phyloP scores from a whole-genome alignment of 2,329 filamentous ascomycete genomes.

The Apiospora kogelbergensis region DNA sequence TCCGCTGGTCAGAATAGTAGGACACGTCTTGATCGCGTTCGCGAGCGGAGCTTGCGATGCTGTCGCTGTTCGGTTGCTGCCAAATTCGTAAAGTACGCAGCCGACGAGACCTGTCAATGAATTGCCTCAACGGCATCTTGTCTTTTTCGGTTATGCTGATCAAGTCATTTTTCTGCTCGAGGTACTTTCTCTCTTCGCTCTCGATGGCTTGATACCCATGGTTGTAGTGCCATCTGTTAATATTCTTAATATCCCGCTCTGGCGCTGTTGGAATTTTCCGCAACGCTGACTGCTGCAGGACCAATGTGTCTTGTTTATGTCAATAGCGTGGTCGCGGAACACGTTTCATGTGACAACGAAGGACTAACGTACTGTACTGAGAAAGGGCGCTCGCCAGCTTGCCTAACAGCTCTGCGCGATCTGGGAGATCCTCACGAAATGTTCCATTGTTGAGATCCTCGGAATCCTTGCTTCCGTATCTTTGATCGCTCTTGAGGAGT shows the following conservation, averaged over 20 bases:
- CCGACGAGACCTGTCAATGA: not conserved
- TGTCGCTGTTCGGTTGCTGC: not conserved
- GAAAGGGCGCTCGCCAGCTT: constrained; percentile 18
- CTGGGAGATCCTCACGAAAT: constrained; percentile 24
- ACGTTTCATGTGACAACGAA: too few relatives aligned
- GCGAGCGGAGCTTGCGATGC: not conserved
- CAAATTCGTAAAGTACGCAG: not conserved
- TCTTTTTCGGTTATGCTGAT: not conserved
- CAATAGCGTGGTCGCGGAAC: too few relatives aligned
- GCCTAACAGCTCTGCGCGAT: constrained; percentile 19
- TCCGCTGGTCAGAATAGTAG: not conserved
- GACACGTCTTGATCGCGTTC: not conserved
- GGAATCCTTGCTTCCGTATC: constrained; percentile 18
- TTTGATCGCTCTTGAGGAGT: constrained; percentile 26
- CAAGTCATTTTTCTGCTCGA: constrained; percentile 24
- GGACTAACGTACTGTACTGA: constrained; percentile 25
- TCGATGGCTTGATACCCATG: constrained; percentile 15
- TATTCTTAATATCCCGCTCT: constrained; percentile 24
- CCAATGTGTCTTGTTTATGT: constrained; percentile 21
- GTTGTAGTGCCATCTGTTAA: constrained; percentile 23
- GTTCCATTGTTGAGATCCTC: constrained; percentile 28
- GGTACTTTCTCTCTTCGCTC: constrained; percentile 17
- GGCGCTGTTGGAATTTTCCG: constrained; percentile 18
- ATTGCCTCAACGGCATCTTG: not conserved
- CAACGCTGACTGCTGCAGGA: constrained; percentile 24